phyloP scores from a whole-genome alignment of 2,329 filamentous ascomycete genomes.

The Fusarium pseudograminearum region DNA sequence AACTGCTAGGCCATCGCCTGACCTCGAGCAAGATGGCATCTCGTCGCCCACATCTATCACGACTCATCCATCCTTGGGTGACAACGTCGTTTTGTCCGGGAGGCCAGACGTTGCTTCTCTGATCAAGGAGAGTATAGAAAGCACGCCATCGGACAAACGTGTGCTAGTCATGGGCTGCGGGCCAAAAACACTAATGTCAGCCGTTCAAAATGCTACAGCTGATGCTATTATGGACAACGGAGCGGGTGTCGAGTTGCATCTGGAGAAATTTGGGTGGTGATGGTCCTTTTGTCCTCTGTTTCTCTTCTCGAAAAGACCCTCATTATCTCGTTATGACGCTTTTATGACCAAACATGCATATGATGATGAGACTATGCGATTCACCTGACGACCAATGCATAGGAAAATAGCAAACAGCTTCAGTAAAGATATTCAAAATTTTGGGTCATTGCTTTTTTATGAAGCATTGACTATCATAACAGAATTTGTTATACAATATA shows the following conservation, averaged over 20 bases:
- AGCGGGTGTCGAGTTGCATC: conserved; percentile 61
- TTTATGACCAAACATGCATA: conserved; percentile 11
- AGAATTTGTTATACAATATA: conserved; percentile 18
- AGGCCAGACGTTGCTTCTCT: conserved; percentile 55
- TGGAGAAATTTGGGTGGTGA: conserved; percentile 62
- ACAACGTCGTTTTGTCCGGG: conserved; percentile 47
- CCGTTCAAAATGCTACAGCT: conserved; percentile 57
- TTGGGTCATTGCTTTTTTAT: conserved; percentile 29
- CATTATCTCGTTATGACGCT: neutral
- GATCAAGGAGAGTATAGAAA: conserved; percentile 50
- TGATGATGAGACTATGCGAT: conserved; percentile 3
- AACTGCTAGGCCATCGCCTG: conserved; percentile 8
- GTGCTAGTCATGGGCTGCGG: conserved; percentile 62
- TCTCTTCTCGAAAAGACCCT: neutral
- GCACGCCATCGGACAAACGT: conserved; percentile 48
- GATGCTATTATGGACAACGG: conserved; percentile 55
- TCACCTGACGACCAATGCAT: neutral
- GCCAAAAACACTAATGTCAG: conserved; percentile 56
- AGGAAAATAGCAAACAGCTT: neutral
- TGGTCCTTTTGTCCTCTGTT: neutral
- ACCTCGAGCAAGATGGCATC: conserved; percentile 38
- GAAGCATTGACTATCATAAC: conserved; percentile 24
- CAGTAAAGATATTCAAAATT: neutral
- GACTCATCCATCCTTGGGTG: neutral
- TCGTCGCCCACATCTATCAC: conserved; percentile 10